A percentile compares a stretch with the other conserved stretches of the same genome.
These are phyloP conservation scores for Erigeron philadelphicus DNA, from an alignment of 140 eudicot genomes.

Conservation along the genomic window DNA sequence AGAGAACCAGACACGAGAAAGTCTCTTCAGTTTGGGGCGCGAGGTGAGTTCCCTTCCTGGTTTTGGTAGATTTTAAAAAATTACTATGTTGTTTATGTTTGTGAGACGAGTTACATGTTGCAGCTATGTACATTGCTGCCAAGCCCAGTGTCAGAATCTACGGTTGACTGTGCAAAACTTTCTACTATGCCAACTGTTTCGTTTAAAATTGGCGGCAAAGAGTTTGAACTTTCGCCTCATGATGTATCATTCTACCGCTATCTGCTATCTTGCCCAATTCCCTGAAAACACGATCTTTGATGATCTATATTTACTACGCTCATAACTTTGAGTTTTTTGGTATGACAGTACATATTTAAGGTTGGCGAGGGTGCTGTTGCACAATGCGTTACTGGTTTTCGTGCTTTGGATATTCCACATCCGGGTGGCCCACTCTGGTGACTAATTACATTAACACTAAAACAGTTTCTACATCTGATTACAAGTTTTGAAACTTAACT, in stretches of 20 bases:
- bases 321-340: background rate
- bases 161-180: slow-evolving; percentile 23
- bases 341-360: slow-evolving; percentile 49
- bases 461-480: background rate
- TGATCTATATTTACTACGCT: background rate
- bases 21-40: slow-evolving; percentile 30
- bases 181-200: slow-evolving; percentile 25
- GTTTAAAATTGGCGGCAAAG: slow-evolving; percentile 24
- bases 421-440: slow-evolving; percentile 78
- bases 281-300: background rate
- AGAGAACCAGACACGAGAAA: slow-evolving; percentile 47
- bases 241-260: slow-evolving; percentile 11
- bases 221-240: slow-evolving; percentile 28
- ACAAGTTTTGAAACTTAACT: background rate
- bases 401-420: slow-evolving; percentile 55
- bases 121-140: slow-evolving; percentile 50
- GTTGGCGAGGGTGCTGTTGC: slow-evolving; percentile 59
- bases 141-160: background rate
- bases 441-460: too few species aligned
- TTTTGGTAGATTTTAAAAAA: background rate
- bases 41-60: slow-evolving; percentile 23
- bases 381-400: slow-evolving; percentile 63
- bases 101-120: slow-evolving; percentile 6
- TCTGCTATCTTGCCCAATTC: background rate
- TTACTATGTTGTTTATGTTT: background rate